A percentile compares a stretch with the other conserved stretches of the same genome.
Conservation (phyloP, 495 filamentous ascomycete species). For the Neohortaea acidophila region DNA sequence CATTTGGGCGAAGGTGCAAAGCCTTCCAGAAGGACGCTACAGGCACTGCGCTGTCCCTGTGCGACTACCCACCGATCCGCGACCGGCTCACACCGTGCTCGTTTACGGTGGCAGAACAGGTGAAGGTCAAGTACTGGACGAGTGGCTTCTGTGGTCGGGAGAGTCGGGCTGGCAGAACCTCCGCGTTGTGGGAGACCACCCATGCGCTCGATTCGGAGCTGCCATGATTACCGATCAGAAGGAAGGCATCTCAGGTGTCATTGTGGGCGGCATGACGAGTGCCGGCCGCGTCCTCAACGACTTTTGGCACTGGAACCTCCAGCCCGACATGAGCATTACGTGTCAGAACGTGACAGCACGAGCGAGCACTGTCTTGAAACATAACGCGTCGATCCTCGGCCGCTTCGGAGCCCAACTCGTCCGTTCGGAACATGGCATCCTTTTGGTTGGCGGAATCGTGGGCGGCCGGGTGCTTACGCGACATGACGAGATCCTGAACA, state of each 20-base stretch:
- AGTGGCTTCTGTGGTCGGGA: slow-evolving; percentile 50
- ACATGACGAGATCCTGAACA: slow-evolving; percentile 20
- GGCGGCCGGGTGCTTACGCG: slow-evolving; percentile 11
- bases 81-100: slow-evolving; percentile 32
- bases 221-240: slow-evolving; percentile 28
- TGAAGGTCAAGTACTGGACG: slow-evolving; percentile 37
- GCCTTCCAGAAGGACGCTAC: slow-evolving; percentile 51
- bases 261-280: slow-evolving; percentile 50
- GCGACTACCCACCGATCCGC: slow-evolving; percentile 10
- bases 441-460: slow-evolving; percentile 39
- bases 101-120: slow-evolving; percentile 57
- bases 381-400: slow-evolving; percentile 18
- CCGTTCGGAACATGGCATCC: slow-evolving; percentile 28
- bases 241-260: slow-evolving; percentile 33
- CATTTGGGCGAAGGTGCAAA: slow-evolving; percentile 45
- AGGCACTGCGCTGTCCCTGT: slow-evolving; percentile 54
- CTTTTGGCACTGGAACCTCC: slow-evolving; percentile 41
- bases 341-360: slow-evolving; percentile 16
- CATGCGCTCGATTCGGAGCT: slow-evolving; percentile 47
- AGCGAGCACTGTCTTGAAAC: slow-evolving; percentile 6
- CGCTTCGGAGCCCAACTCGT: slow-evolving; percentile 32
- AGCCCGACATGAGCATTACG: slow-evolving; percentile 13
- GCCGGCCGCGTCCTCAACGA: slow-evolving; percentile 45
- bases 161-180: slow-evolving; percentile 37
- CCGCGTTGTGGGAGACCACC: slow-evolving; percentile 27